Base-by-base conservation (phyloP, 1,139 yeast species). In the Lodderomyces oxycetoniae region DNA sequence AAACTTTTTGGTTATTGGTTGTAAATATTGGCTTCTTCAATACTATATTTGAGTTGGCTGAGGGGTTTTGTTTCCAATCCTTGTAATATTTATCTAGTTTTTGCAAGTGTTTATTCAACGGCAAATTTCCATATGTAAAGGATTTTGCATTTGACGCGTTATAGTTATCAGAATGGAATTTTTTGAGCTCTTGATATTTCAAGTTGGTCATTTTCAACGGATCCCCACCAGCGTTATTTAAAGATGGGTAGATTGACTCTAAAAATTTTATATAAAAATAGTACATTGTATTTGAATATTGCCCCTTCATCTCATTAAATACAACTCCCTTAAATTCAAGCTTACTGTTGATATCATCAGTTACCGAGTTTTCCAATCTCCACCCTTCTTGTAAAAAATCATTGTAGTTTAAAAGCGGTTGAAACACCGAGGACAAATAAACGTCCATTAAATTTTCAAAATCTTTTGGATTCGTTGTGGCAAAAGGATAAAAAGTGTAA, bases 281-380 rank as follows among this genome's bases (percentile, higher is more conserved):
- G 55, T 91, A 93, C 4, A 89, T 77, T 0, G 96, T 77, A 53
- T 87, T 91, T 1, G 96, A 84, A 52, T 87, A 77, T 60, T 91
- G 97, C 4, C 99, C 99, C 58, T 93, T 91, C 99, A 91, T 91
- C 61, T 91, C 99, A 53, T 91, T 91, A 57, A 84, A 91, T 2
- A 91, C 99, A 22, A 91, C 98, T 26, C 99, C 99, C 59, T 91
- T 91, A 55, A 86, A 87, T 6, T 66, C 68, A 32, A 91, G 55
- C 1, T 86, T 83, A 12, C 85, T 69, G 0, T 49, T 42, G 6
- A 64, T 61, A 50, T 89, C 89, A 10, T 67, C 55, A 4, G 78
- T 61, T 32, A 67, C 70, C 37, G 75, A 75, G 47, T 86, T 78
- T 55, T 91, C 99, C 30, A 93, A 63, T 55, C 99, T 76, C 99